Evolutionary conservation across 768 basidiomycete species (phyloP).

Genomic region (Serendipita vermifera): DNA sequence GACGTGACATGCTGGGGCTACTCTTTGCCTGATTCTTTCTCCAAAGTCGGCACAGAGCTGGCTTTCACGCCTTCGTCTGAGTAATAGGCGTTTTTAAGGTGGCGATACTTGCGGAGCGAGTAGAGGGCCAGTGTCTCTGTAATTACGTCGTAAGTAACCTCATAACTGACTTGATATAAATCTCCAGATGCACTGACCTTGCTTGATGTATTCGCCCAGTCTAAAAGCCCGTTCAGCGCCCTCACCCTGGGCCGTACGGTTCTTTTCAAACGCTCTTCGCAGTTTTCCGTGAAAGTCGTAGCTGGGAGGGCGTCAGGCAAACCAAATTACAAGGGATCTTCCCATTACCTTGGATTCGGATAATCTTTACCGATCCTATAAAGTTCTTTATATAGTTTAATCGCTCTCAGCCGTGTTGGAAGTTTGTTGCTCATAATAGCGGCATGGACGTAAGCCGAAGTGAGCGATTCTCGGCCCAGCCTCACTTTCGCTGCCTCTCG

Average conservation of each 20-base stretch:
- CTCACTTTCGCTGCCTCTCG: background rate
- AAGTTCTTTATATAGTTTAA: constrained; percentile 71
- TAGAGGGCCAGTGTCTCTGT: constrained; percentile 73
- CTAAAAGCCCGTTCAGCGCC: constrained; percentile 67
- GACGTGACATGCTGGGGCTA: too few species aligned
- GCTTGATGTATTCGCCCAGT: constrained; percentile 74
- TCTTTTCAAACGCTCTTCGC: constrained; percentile 65
- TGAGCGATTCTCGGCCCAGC: background rate
- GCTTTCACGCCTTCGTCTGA: background rate
- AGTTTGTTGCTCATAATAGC: too few species aligned
- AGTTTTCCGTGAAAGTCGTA: constrained; percentile 69
- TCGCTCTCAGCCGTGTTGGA: constrained; percentile 39
- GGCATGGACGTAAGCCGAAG: too few species aligned
- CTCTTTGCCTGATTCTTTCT: background rate
- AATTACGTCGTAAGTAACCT: background rate
- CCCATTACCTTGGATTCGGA: constrained; percentile 59
- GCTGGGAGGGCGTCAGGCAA: constrained; percentile 26
- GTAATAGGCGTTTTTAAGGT: constrained; percentile 58
- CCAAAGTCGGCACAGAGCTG: background rate
- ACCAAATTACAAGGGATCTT: background rate
- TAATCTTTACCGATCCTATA: constrained; percentile 70
- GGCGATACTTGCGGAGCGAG: constrained; percentile 68
- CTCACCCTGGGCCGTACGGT: constrained; percentile 48
- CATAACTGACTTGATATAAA: background rate
- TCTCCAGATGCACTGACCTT: constrained; percentile 34